These are phyloP conservation scores for Phytophthora sp. DNA, from an alignment of 352 stramenopile species.

Conservation along the genomic window DNA sequence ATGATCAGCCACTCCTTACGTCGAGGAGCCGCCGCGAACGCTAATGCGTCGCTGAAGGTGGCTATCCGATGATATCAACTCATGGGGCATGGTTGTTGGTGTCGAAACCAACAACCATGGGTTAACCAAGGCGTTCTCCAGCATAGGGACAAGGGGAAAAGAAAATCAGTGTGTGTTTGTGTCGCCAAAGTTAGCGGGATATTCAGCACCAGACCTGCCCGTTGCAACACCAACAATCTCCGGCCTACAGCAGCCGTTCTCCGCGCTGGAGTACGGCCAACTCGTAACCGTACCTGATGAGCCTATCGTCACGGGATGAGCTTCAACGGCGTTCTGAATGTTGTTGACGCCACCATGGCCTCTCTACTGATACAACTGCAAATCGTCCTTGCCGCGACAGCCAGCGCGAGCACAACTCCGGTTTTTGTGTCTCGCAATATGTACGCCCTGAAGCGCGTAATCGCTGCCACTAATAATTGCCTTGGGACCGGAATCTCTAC, in stretches of 20 bases:
- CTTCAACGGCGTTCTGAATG: slow-evolving; percentile 1
- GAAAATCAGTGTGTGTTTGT: slow-evolving; percentile 33
- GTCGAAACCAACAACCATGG: too few relatives aligned
- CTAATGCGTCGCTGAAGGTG: slow-evolving; percentile 24
- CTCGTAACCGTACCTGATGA: slow-evolving; percentile 4
- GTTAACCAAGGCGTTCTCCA: slow-evolving; percentile 27
- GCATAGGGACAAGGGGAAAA: slow-evolving; percentile 24
- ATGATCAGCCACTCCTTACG: slow-evolving; percentile 12
- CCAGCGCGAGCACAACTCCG: not conserved
- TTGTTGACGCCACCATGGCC: slow-evolving; percentile 12
- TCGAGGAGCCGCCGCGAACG: slow-evolving; percentile 12
- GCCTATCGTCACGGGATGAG: not conserved
- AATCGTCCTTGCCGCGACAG: not conserved
- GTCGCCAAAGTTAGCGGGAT: too few relatives aligned
- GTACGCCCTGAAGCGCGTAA: not conserved
- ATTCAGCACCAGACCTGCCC: slow-evolving; percentile 11
- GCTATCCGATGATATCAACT: slow-evolving; percentile 31
- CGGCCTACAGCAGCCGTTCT: not conserved
- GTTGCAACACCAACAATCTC: slow-evolving; percentile 6
- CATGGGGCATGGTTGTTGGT: slow-evolving; percentile 18
- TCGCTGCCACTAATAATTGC: too few relatives aligned
- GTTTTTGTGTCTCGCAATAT: not conserved
- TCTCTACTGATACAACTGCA: slow-evolving; percentile 13
- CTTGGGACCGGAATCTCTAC: too few relatives aligned
- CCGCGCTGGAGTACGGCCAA: slow-evolving; percentile 5